These are phyloP conservation scores for Lactarius vividus DNA, from an alignment of 768 basidiomycete genomes.

Conservation along the genomic window DNA sequence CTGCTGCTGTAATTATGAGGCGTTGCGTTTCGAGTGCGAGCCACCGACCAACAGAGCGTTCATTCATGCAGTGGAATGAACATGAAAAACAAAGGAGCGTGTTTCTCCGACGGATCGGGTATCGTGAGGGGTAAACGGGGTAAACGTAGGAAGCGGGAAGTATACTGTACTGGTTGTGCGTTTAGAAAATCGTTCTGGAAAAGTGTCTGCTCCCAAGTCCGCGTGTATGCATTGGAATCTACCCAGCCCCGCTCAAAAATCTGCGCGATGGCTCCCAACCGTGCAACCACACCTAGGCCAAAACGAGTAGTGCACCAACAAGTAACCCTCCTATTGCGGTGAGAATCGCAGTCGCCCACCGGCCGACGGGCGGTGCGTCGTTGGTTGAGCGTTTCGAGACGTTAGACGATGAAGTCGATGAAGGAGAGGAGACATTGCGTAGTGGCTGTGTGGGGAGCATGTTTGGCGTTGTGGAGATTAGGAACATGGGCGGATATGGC, in stretches of 20 bases:
- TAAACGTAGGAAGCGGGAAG: constrained; percentile 1
- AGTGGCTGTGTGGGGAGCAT: constrained; percentile 79
- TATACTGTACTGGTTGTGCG: constrained; percentile 11
- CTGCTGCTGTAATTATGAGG: background rate
- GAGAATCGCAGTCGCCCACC: constrained; percentile 5
- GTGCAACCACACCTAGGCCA: background rate
- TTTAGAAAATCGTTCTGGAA: constrained; percentile 1
- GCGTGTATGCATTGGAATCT: constrained; percentile 12
- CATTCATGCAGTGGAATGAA: constrained; percentile 4
- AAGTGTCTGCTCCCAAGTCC: constrained; percentile 22
- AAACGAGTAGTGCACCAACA: constrained; percentile 5
- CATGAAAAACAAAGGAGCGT: constrained; percentile 21
- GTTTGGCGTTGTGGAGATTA: constrained; percentile 65
- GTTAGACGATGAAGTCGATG: background rate
- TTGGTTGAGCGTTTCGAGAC: background rate
- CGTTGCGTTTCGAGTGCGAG: background rate
- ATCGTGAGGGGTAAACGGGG: constrained; percentile 14
- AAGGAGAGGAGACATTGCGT: constrained; percentile 43
- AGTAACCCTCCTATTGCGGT: constrained; percentile 10
- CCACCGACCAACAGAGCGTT: constrained; percentile 3
- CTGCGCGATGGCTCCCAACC: background rate
- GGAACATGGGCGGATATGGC: constrained; percentile 70
- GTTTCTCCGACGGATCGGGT: constrained; percentile 21
- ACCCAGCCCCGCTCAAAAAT: constrained; percentile 6
- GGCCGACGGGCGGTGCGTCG: background rate